These are phyloP conservation scores for Mollisiaceae sp. DNA, from an alignment of 2,329 filamentous ascomycete genomes.

Conservation along the genomic window DNA sequence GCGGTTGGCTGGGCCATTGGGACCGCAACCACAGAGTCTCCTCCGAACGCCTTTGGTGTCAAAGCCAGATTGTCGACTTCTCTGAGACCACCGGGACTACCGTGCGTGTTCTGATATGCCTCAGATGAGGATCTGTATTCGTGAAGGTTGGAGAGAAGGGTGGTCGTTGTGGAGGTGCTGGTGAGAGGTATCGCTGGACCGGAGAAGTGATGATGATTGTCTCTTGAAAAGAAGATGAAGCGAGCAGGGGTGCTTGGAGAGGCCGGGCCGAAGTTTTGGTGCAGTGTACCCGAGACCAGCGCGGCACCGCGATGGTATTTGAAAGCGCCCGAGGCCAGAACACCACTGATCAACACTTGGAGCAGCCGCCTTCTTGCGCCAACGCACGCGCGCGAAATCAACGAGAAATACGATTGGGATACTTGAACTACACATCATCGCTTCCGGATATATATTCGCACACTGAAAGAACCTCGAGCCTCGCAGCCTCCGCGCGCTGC, in stretches of 20 bases:
- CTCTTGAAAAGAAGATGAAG: constrained; percentile 10
- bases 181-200: background rate
- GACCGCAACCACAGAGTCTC: constrained; percentile 69
- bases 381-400: background rate
- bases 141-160: background rate
- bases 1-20: constrained; percentile 71
- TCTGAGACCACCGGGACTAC: constrained; percentile 22
- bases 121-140: constrained; percentile 12
- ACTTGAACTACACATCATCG: background rate
- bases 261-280: background rate
- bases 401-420: background rate
- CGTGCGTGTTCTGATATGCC: constrained; percentile 1
- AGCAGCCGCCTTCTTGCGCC: too few species aligned
- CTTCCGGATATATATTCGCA: background rate
- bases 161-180: background rate
- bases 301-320: background rate
- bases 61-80: constrained; percentile 63
- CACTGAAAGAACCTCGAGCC: background rate
- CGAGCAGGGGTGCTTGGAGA: constrained; percentile 6
- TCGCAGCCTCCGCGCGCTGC: background rate
- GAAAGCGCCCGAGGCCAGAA: background rate
- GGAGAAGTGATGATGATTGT: constrained; percentile 13
- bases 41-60: constrained; percentile 64
- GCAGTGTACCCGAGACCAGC: too few species aligned
- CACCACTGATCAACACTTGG: background rate